Base-by-base conservation (phyloP, 208 protist genomes). In the Acanthamoeba pearcei region DNA sequence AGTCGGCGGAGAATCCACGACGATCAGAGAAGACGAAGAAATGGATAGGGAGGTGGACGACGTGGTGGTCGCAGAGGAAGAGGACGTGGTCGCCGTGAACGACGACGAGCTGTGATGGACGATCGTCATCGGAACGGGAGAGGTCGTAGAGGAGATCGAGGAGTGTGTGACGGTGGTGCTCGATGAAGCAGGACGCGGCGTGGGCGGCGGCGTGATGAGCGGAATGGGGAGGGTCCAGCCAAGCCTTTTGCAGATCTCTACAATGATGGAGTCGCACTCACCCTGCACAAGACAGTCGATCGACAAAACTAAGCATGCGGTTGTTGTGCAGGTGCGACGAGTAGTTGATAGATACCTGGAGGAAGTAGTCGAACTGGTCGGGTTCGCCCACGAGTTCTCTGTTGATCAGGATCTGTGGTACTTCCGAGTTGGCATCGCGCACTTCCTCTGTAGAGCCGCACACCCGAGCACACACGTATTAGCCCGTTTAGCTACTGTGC, bases 331-430 rank as follows among this genome's bases (percentile, higher is more conserved):
- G 12, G 12, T 49, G 46, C 10, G 46, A 49, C 46, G 46, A 49
- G 46, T 49, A 49, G 46, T 49, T 0, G 46, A 49, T 49, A 49
- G 46, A 60, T 66, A 66, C 72, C 42, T 80, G 12, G 38, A 80
- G 72, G 42, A 80, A 80, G 72, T 80, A 49, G 29, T 97, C 96
- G 76, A 96, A 97, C 24, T 60, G 80, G 17, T 96, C n/a, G 24
- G 32, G 12, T 12, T 90, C 57, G 8, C 83, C 24, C 68, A 97
- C 72, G 17, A 57, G 55, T 68, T 97, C 97, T 3, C 95, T 32
- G 95, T 97, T 97, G 62, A 97, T 96, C 46, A 97, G 85, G 15
- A 97, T 90, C 29, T 96, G 96, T 9, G 95, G 97, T n/a, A 96
- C 95, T 24, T 80, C 72, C 42, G 32, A 38, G 32, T 49, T 80